Evolutionary conservation across 129 eudicot species (phyloP), one percentile per base, ranked within the genome.

Genomic region (Pulicaria dysenterica): DNA sequence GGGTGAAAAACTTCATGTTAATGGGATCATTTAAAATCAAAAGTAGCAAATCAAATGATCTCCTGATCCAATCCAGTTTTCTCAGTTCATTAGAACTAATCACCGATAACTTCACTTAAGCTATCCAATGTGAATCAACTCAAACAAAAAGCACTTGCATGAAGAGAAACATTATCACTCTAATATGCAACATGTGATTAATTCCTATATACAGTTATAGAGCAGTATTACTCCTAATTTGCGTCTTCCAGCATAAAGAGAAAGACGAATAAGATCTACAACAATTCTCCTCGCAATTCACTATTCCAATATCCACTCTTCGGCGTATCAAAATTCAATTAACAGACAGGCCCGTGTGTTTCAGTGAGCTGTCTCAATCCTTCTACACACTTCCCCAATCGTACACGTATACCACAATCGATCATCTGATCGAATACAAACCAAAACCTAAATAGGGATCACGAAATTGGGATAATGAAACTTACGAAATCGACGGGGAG

Each of bases 401-500:
- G 55, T 24, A 5, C 31, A 14, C 11, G 17, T 51, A 39, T 9
- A 51, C 61, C 44, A 57, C 46, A 9, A 66, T 31, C 72, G 24
- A 45, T 10, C 34, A 58, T 37, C 5, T 3, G 69, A 61, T 31
- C 77, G 37, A 38, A 16, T 5, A 73, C 1, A 39, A 4, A 9
- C 6, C 4, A 62, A 61, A 50, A 56, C 78, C 61, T 48, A 51
- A 49, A 73, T 50, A 0, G 15, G 50, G 44, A 77, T 60, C 15
- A 10, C 31, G 39, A 73, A 66, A 77, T 38, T 31, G 31, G 12
- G 53, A 4, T 45, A 47, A 50, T 3, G 0, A 13, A 56, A 57
- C 86, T 79, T 44, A 86, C 96, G 56, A 50, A 72, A 40, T 85
- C 89, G 15, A 68, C 75, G 6, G 95, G 95, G 38, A 74, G 85